Percentiles rank a stretch among this genome's conserved stretches.
These are phyloP conservation scores for Athelia psychrophila DNA, from an alignment of 1,284 basidiomycete species.

Conservation along the genomic window DNA sequence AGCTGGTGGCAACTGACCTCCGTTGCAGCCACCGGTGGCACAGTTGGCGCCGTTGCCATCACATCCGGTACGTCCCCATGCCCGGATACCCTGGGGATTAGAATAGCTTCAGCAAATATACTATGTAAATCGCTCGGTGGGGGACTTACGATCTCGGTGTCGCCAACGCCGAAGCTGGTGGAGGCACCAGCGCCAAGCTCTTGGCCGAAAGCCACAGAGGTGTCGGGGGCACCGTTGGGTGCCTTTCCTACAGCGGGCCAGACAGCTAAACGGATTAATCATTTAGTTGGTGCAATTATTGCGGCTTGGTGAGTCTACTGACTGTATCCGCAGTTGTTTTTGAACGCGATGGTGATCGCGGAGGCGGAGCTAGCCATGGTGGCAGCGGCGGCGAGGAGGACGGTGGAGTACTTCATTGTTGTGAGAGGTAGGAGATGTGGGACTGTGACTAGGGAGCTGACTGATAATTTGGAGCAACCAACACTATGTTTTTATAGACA, in stretches of 20 bases:
- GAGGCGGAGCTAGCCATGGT: background rate
- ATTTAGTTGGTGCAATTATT: too few relatives aligned
- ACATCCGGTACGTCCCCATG: conserved; percentile 15
- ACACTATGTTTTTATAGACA: too few relatives aligned
- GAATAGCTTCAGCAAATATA: background rate
- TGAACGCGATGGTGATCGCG: background rate
- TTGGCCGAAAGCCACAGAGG: conserved; percentile 4
- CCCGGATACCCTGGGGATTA: conserved; percentile 10
- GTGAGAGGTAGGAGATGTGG: background rate
- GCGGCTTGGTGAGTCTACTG: background rate
- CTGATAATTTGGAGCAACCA: too few relatives aligned
- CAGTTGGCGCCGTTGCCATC: conserved; percentile 12
- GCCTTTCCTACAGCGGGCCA: conserved; percentile 8
- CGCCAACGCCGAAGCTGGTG: conserved; percentile 1
- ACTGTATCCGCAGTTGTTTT: background rate
- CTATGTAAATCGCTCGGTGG: background rate
- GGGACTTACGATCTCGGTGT: conserved; percentile 1
- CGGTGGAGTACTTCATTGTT: background rate
- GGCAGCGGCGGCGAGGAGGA: background rate
- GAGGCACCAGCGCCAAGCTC: conserved; percentile 1
- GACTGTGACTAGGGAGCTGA: background rate
- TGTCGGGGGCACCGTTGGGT: conserved; percentile 4
- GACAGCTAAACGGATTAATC: background rate
- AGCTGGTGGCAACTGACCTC: conserved; percentile 2
- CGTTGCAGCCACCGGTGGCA: conserved; percentile 10